A percentile compares a stretch with the other conserved stretches of the same genome.
Evolutionary conservation across 2,329 filamentous ascomycete genomes (phyloP).

Genomic region (Botrytis byssoidea): DNA sequence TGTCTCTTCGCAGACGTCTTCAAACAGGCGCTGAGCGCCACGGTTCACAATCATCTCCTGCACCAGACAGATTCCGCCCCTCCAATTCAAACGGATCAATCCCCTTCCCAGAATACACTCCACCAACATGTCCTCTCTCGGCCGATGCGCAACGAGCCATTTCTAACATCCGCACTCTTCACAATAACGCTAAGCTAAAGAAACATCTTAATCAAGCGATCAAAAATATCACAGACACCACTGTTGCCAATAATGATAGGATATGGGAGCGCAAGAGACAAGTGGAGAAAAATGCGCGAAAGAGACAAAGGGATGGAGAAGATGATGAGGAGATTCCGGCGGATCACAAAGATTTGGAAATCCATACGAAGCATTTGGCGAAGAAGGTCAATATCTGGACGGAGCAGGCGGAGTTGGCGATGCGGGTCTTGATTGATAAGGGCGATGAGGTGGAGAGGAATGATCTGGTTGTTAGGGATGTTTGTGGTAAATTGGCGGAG

Average conservation of each 20-base stretch:
- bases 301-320: constrained; percentile 36
- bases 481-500: constrained; percentile 33
- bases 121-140: constrained; percentile 52
- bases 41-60: constrained; percentile 27
- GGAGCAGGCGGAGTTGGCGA: constrained; percentile 53
- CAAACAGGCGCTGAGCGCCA: constrained; percentile 26
- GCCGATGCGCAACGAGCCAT: constrained; percentile 47
- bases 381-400: constrained; percentile 52
- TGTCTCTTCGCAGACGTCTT: constrained; percentile 31
- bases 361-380: constrained; percentile 43
- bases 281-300: constrained; percentile 31
- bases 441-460: constrained; percentile 45
- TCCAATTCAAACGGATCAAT: constrained; percentile 26
- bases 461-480: constrained; percentile 36
- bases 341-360: constrained; percentile 40
- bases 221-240: constrained; percentile 48
- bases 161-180: constrained; percentile 43
- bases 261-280: constrained; percentile 38
- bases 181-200: constrained; percentile 46
- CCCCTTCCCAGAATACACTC: constrained; percentile 51
- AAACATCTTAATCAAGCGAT: constrained; percentile 49
- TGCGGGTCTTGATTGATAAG: constrained; percentile 58
- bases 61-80: constrained; percentile 22
- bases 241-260: constrained; percentile 56
- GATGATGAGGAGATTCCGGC: constrained; percentile 40